Percentiles rank a stretch among this genome's conserved stretches.
phyloP scores from a whole-genome alignment of 2,329 filamentous ascomycete species.

The Didymella keratinophila region DNA sequence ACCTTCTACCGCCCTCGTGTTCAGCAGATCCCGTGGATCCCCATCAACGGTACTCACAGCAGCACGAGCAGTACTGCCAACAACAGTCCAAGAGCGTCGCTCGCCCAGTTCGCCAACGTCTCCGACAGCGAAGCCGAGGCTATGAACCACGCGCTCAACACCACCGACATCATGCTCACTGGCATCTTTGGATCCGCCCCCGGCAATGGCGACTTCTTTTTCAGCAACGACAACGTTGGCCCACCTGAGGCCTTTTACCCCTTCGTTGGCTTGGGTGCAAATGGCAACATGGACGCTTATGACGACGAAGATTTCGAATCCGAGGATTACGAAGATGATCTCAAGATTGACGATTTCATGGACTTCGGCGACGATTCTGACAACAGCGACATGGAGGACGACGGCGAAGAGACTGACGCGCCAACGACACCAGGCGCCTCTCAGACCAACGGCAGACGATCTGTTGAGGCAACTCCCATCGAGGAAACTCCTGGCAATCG shows the following conservation, averaged over 20 bases:
- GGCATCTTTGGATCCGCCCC: conserved; percentile 64
- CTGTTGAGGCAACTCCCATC: conserved; percentile 36
- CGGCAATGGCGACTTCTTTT: conserved; percentile 54
- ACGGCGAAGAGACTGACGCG: conserved; percentile 48
- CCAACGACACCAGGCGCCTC: conserved; percentile 49
- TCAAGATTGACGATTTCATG: conserved; percentile 51
- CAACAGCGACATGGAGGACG: conserved; percentile 46
- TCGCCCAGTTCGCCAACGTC: conserved; percentile 40
- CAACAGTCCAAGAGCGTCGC: conserved; percentile 50
- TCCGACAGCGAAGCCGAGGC: conserved; percentile 52
- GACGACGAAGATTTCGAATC: conserved; percentile 65
- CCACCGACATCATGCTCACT: conserved; percentile 78
- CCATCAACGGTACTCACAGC: conserved; percentile 45
- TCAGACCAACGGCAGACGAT: conserved; percentile 41
- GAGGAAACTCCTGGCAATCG: conserved; percentile 35
- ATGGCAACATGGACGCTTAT: conserved; percentile 63
- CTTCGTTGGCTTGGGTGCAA: conserved; percentile 64
- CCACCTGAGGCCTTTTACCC: conserved; percentile 80
- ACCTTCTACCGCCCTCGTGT: conserved; percentile 53
- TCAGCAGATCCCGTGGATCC: conserved; percentile 37
- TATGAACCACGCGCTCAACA: conserved; percentile 40
- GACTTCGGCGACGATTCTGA: conserved; percentile 48
- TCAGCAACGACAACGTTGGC: conserved; percentile 70
- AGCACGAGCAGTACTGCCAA: conserved; percentile 51
- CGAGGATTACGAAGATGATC: conserved; percentile 64